Conservation (phyloP, 352 stramenopile species). For the Phytopythium boreale region DNA sequence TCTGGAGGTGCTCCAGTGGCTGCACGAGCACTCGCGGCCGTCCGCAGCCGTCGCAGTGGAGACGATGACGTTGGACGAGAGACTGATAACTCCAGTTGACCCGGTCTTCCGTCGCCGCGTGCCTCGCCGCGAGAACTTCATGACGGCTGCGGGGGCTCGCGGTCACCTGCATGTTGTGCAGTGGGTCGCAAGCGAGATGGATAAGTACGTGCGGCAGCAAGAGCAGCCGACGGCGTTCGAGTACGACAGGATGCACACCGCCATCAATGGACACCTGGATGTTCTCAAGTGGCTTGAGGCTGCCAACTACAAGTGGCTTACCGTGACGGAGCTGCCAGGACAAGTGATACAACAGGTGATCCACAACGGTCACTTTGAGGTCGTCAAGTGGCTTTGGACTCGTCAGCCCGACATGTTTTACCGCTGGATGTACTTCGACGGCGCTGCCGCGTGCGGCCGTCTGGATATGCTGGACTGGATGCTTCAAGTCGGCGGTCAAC, state of each 20-base stretch:
- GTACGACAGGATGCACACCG: too few species aligned
- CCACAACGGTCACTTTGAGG: not conserved
- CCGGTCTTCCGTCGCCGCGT: not conserved
- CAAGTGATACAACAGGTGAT: too few species aligned
- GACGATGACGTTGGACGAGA: too few species aligned
- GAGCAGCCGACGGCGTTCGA: too few species aligned
- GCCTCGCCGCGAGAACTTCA: not conserved
- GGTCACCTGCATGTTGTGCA: not conserved
- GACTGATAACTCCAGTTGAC: not conserved
- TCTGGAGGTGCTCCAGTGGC: constrained; percentile 17
- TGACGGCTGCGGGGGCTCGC: not conserved
- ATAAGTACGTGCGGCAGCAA: not conserved
- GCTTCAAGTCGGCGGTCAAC: constrained; percentile 8
- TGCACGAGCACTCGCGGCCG: constrained; percentile 8
- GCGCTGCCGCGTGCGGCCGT: not conserved
- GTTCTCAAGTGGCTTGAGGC: not conserved
- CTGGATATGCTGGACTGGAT: not conserved
- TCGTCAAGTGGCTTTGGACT: not conserved
- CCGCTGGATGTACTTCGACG: not conserved
- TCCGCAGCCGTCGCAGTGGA: too few species aligned
- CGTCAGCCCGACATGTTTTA: not conserved
- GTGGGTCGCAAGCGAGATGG: not conserved
- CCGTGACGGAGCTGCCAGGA: not conserved
- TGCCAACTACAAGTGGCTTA: not conserved
- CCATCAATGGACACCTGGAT: not conserved